Conservation (phyloP, 2,329 filamentous ascomycete genomes). For the Arachnomyces sp. region DNA sequence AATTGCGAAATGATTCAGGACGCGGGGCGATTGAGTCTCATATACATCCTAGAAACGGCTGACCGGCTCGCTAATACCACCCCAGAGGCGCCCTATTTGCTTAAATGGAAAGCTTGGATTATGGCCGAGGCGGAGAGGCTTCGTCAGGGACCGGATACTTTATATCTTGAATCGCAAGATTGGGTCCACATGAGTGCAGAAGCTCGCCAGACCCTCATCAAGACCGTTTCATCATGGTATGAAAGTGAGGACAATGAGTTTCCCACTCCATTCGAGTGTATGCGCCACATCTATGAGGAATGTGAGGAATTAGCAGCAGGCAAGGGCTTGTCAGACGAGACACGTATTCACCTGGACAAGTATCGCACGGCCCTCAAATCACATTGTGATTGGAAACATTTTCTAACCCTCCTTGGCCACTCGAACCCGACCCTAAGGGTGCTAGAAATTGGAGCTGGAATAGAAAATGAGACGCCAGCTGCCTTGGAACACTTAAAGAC, state of each 20-base stretch:
- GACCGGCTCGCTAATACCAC: neutral
- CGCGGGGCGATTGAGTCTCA: neutral
- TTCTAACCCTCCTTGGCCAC: constrained; percentile 8
- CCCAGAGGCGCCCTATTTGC: neutral
- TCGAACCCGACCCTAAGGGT: constrained; percentile 16
- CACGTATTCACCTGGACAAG: constrained; percentile 22
- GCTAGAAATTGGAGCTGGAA: constrained; percentile 29
- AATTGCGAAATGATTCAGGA: constrained; percentile 4
- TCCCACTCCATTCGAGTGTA: too few species aligned
- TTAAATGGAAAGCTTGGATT: neutral
- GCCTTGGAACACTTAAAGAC: constrained; percentile 10
- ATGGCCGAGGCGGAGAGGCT: neutral
- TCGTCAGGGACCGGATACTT: neutral
- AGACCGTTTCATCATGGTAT: too few species aligned
- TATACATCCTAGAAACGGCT: constrained; percentile 4
- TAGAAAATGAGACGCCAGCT: constrained; percentile 20
- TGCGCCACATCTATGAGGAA: too few species aligned
- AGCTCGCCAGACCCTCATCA: constrained; percentile 2
- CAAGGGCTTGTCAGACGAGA: too few species aligned
- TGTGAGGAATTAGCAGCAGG: too few species aligned
- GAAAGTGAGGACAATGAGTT: too few species aligned
- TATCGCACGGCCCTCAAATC: constrained; percentile 16
- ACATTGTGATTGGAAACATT: constrained; percentile 10
- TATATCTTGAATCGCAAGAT: neutral
- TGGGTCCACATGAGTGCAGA: neutral